Conservation (phyloP, 345 rosid genomes). For the Bruguiera gymnorhiza region DNA sequence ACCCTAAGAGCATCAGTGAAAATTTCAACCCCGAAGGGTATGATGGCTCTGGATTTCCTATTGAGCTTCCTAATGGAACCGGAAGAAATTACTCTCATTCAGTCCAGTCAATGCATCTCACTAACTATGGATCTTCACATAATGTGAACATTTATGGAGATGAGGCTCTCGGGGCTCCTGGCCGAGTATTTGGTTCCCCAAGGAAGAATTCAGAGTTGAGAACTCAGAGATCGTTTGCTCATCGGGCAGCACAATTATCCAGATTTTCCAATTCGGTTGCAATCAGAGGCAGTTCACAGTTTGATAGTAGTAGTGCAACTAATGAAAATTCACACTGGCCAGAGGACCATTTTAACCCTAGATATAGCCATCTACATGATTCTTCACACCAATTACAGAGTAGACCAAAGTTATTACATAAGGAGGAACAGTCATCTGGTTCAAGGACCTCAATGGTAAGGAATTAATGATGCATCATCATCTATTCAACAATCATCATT, state of each 20-base stretch:
- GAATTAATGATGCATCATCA: background rate
- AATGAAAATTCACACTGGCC: constrained; percentile 43
- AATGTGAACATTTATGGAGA: constrained; percentile 29
- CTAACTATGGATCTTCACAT: constrained; percentile 23
- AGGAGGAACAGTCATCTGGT: constrained; percentile 36
- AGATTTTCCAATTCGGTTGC: constrained; percentile 83
- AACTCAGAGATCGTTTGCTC: constrained; percentile 48
- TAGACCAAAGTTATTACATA: constrained; percentile 31
- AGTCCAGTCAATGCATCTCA: constrained; percentile 31
- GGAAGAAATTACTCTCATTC: constrained; percentile 29
- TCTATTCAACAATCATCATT: background rate
- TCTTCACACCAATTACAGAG: constrained; percentile 51
- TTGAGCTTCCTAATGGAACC: constrained; percentile 40
- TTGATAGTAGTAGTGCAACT: constrained; percentile 40
- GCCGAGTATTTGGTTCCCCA: constrained; percentile 30
- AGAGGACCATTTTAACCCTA: constrained; percentile 36
- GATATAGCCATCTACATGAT: constrained; percentile 31
- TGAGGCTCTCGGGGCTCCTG: constrained; percentile 23
- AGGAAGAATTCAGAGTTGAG: constrained; percentile 35
- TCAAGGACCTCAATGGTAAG: constrained; percentile 39
- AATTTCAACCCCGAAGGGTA: constrained; percentile 43
- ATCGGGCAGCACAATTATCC: constrained; percentile 50
- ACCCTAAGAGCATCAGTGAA: constrained; percentile 37
- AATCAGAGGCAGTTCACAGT: constrained; percentile 59
- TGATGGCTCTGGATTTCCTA: constrained; percentile 42